Evolutionary conservation across 768 basidiomycete genomes (phyloP), one percentile per base, ranked within the genome.

Genomic region (Pleurotus cornucopiae): DNA sequence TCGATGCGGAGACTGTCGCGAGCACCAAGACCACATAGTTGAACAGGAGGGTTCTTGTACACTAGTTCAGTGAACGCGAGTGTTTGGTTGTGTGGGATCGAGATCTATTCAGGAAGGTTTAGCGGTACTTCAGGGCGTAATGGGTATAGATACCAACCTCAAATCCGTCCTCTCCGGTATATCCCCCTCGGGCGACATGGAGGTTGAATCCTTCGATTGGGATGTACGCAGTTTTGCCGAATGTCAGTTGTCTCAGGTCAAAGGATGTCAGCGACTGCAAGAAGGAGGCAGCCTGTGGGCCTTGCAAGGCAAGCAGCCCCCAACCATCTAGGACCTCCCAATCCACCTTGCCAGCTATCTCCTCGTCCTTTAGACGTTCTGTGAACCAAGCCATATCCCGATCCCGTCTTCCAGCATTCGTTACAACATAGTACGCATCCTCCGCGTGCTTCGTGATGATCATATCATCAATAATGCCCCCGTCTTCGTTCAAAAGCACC

Each of bases 111-210:
- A 14, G 46, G 13, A 44, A 13, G 20, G 11, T 21, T 58, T 57
- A 7, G 51, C 39, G 56, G 52, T 23, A 38, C 18, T 23, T 37
- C 44, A 45, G 45, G 48, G 16, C 47, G 43, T 25, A 4, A n/a
- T 37, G 43, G 20, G 48, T 47, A 46, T 26, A 21, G 30, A 1
- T 49, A 59, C 60, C 57, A 21, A 86, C 94, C 79, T 99, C 97
- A 62, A 99, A 98, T 0, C 97, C 97, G 69, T 99, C 97, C 72
- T 99, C 97, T 9, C 97, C 97, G 0, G 97, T 98, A 72, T 99
- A 99, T 4, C 97, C 97, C 25, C 94, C 92, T 13, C 97, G 85
- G 6, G 94, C 90, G 26, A 98, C 83, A 66, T 98, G 94, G 37
- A 91, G 80, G 65, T 85, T 86, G 62, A 85, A 83, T 3, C 85